Evolutionary conservation across 1,139 yeast species (phyloP).

Genomic region (Saccharomyces hybrid): DNA sequence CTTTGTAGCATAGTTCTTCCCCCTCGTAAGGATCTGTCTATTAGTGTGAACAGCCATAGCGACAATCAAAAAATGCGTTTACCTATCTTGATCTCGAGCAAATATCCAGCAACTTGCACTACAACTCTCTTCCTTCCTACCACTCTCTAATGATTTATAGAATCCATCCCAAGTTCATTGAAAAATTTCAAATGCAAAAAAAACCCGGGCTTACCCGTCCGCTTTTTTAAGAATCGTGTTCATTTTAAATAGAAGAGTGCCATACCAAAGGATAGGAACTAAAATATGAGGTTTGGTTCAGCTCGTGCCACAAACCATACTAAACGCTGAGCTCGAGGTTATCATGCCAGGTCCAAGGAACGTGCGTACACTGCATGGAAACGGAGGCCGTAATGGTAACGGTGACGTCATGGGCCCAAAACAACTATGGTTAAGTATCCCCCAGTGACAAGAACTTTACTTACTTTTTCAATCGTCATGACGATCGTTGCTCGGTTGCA

Average conservation of each 20-base stretch:
- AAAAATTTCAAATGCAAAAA: background rate
- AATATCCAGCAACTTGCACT: background rate
- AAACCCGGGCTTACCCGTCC: background rate
- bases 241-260: background rate
- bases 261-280: background rate
- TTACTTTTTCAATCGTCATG: constrained; percentile 6
- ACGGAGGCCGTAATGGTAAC: background rate
- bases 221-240: background rate
- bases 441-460: constrained; percentile 17
- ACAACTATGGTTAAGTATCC: constrained; percentile 13
- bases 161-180: background rate
- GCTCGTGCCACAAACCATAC: background rate
- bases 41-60: constrained; percentile 36
- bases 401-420: background rate
- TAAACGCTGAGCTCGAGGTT: background rate
- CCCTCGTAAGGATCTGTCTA: constrained; percentile 83
- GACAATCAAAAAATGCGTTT: background rate
- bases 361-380: background rate
- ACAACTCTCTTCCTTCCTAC: background rate
- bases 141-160: background rate
- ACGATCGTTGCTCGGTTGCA: constrained; percentile 3
- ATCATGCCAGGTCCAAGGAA: constrained; percentile 2
- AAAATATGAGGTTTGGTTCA: background rate
- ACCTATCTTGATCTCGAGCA: background rate
- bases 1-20: constrained; percentile 68